A percentile compares a stretch with the other conserved stretches of the same genome.
These are phyloP conservation scores for Phyllostachys edulis DNA, from an alignment of 176 grass and related monocot genomes.

Conservation along the genomic window DNA sequence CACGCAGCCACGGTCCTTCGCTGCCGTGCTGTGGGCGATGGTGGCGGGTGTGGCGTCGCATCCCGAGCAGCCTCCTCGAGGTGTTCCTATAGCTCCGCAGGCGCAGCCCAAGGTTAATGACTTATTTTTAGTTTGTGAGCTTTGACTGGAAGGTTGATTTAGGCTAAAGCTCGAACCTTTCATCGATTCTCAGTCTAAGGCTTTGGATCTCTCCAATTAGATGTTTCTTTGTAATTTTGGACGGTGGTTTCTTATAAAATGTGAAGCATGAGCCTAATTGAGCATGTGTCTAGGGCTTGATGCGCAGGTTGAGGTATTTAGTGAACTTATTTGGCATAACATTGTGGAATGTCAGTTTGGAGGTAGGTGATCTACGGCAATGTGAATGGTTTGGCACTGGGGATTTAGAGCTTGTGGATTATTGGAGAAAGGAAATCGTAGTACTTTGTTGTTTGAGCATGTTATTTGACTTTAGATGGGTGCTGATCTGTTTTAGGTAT, in stretches of 20 bases:
- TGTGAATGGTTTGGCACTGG: too few species aligned
- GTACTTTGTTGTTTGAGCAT: not conserved
- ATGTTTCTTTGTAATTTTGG: not conserved
- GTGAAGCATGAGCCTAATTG: not conserved
- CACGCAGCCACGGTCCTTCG: slow-evolving; percentile 31
- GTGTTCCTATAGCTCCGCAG: slow-evolving; percentile 38
- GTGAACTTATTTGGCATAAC: not conserved
- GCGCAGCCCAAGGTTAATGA: slow-evolving; percentile 53
- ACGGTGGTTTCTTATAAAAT: not conserved
- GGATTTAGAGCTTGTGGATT: not conserved
- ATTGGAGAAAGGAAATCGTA: not conserved
- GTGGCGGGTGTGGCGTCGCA: slow-evolving; percentile 15
- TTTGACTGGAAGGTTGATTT: slow-evolving; percentile 6
- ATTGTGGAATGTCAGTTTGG: not conserved
- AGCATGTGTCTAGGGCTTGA: not conserved
- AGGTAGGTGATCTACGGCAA: not conserved
- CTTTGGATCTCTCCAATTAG: not conserved
- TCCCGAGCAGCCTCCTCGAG: slow-evolving; percentile 36
- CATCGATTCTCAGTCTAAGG: not conserved
- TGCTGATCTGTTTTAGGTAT: not conserved
- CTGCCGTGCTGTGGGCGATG: slow-evolving; percentile 22
- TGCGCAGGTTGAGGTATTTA: not conserved
- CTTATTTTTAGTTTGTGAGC: not conserved
- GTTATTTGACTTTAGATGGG: not conserved
- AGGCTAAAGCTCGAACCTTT: not conserved